Base-by-base conservation (phyloP, 2,329 filamentous ascomycete species). In the Diaporthe sp. region DNA sequence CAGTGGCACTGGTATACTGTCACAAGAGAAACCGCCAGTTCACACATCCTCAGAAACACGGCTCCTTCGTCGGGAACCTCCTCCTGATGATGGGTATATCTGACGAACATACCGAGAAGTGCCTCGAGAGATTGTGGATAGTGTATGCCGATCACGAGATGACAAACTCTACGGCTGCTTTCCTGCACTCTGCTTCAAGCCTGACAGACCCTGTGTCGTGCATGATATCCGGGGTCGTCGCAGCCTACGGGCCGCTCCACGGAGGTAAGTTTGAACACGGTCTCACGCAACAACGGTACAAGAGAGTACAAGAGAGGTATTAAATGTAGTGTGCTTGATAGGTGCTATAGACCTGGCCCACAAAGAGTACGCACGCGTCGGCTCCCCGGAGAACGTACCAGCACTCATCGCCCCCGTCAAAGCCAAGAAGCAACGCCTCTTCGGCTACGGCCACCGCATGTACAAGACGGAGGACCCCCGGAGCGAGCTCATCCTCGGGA, bases 61-160 rank as follows among this genome's bases (percentile, higher is more conserved):
- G 86, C 19, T 86, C 84, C 0, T 90, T 88, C 81, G 86, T 88
- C 0, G 88, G 88, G 73, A 91, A 91, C 79, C 85, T 91, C 73
- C 82, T 91, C 15, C 86, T 86, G 61, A 86, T 91, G 80, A 86
- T 90, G 68, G 88, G 89, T 74, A 80, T 89, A 72, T 83, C 89
- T 2, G 87, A 87, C 9, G 83, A 83, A 1, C 78, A 81, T 19
- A 86, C 86, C 25, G 87, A 87, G 67, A 86, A 85, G 77, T 85
- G 85, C 25, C 81, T 91, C n/a, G 87, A 90, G 71, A 84, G 85
- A 7, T 83, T 91, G 4, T 89, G 89, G 78, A 87, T 90, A 72
- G 84, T 91, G 28, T 88, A 90, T 76, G 87, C 88, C 3, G 89
- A 92, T 78, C 89, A 91, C 79, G 89, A 90, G 75, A 88, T 91